Conservation (phyloP, 345 rosid species). For the Toxicodendron radicans region DNA sequence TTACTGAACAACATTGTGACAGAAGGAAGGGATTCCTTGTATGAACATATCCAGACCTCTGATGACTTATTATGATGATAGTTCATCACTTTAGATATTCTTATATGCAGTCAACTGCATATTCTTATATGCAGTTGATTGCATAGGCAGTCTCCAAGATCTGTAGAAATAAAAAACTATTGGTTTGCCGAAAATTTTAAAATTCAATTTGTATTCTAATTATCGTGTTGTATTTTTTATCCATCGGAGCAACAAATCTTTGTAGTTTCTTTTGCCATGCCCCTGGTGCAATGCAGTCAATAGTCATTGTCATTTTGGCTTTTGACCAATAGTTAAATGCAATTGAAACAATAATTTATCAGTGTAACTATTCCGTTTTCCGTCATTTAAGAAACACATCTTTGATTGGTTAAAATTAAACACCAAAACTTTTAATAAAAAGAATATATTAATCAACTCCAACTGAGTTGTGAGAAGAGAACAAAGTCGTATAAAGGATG, state of each 20-base stretch:
- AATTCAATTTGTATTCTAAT: slow-evolving; percentile 8
- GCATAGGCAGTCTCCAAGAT: slow-evolving; percentile 12
- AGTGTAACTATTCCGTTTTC: too few species aligned
- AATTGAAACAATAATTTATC: too few species aligned
- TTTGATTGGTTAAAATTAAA: too few species aligned
- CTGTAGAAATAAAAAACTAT: slow-evolving; percentile 22
- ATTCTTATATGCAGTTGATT: too few species aligned
- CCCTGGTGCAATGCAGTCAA: too few species aligned
- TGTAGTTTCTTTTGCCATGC: not conserved
- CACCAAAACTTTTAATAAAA: too few species aligned
- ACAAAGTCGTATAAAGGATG: not conserved
- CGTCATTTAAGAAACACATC: too few species aligned
- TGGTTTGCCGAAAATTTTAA: slow-evolving; percentile 9
- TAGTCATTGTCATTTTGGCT: too few species aligned
- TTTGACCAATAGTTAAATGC: too few species aligned
- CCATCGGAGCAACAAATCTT: not conserved
- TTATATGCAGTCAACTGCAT: not conserved
- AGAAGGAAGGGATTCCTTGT: not conserved
- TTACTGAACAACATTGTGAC: not conserved
- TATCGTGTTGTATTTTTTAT: too few species aligned
- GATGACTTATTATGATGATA: not conserved
- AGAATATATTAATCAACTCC: too few species aligned
- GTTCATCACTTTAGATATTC: not conserved
- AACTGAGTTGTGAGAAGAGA: too few species aligned
- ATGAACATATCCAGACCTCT: not conserved